A percentile compares a stretch with the other conserved stretches of the same genome.
Evolutionary conservation across 352 stramenopile species (phyloP).

Genomic region (Pythium monospermum): DNA sequence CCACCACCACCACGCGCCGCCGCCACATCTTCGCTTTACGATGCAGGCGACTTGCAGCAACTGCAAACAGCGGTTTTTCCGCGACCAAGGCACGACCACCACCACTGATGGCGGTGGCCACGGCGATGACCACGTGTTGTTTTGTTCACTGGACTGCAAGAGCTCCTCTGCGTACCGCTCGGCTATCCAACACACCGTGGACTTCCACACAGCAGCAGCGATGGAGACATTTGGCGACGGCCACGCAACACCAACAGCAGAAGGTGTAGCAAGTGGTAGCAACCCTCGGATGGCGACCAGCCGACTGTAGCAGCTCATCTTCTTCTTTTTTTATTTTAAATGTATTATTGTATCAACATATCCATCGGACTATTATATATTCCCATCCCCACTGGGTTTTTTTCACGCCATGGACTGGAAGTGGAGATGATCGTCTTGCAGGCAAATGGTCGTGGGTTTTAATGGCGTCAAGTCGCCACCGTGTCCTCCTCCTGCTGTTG

Average conservation of each 20-base stretch:
- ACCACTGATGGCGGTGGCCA: no score
- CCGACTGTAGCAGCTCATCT: no score
- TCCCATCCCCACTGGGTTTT: not conserved
- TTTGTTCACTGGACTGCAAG: slow-evolving; percentile 63
- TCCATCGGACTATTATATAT: not conserved
- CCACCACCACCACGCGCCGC: not conserved
- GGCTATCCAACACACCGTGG: slow-evolving; percentile 36
- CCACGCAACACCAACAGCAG: no score
- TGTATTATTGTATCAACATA: not conserved
- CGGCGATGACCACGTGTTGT: slow-evolving; percentile 17
- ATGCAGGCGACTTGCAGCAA: slow-evolving; percentile 46
- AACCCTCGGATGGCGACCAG: no score
- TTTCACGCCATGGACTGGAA: slow-evolving; percentile 38
- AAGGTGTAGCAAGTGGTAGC: no score
- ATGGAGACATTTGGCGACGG: no score
- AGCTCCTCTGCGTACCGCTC: slow-evolving; percentile 50
- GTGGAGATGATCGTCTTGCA: slow-evolving; percentile 53
- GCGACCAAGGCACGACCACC: slow-evolving; percentile 4
- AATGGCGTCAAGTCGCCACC: slow-evolving; percentile 35
- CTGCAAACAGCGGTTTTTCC: slow-evolving; percentile 48
- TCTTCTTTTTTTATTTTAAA: no score
- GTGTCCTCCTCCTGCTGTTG: no score
- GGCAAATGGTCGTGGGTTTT: slow-evolving; percentile 50
- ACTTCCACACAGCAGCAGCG: slow-evolving; percentile 17
- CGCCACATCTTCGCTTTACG: not conserved